These are phyloP conservation scores for Entomortierella lignicola DNA, from an alignment of 192 early-diverging fungal species.

Conservation along the genomic window DNA sequence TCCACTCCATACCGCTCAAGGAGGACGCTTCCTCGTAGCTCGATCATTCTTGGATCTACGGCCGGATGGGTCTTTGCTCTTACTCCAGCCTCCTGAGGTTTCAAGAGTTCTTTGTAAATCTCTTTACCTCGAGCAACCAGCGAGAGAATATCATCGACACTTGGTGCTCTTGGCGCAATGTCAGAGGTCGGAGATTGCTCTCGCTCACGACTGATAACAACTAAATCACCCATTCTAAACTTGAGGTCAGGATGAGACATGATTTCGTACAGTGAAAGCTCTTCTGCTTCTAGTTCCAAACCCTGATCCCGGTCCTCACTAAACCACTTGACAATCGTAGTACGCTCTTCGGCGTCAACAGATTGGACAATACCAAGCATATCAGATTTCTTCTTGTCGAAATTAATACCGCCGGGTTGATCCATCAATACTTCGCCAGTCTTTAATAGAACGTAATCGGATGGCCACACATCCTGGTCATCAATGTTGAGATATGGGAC, in stretches of 20 bases:
- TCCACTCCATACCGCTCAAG: constrained; percentile 47
- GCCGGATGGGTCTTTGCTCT: background rate
- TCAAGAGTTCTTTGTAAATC: constrained; percentile 27
- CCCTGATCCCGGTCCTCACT: constrained; percentile 54
- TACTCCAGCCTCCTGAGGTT: background rate
- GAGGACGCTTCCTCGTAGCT: constrained; percentile 18
- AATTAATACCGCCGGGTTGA: constrained; percentile 33
- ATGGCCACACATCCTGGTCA: constrained; percentile 59
- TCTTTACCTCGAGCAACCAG: constrained; percentile 42
- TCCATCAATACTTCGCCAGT: constrained; percentile 39
- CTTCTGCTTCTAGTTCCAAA: constrained; percentile 46
- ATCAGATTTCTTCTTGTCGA: constrained; percentile 48
- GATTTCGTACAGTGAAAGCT: constrained; percentile 53
- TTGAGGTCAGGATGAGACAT: constrained; percentile 55
- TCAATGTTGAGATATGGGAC: constrained; percentile 57
- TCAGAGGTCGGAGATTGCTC: constrained; percentile 35
- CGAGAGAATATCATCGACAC: constrained; percentile 33
- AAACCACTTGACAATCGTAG: constrained; percentile 54
- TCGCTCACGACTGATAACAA: constrained; percentile 45
- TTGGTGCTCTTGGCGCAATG: constrained; percentile 51
- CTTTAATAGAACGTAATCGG: constrained; percentile 54
- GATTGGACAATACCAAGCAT: constrained; percentile 57
- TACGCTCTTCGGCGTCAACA: constrained; percentile 47
- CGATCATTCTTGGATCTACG: constrained; percentile 15
- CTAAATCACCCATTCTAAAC: constrained; percentile 46